A percentile compares a stretch with the other conserved stretches of the same genome.
phyloP scores from a whole-genome alignment of 768 basidiomycete species.

The Leccinum variicolor region DNA sequence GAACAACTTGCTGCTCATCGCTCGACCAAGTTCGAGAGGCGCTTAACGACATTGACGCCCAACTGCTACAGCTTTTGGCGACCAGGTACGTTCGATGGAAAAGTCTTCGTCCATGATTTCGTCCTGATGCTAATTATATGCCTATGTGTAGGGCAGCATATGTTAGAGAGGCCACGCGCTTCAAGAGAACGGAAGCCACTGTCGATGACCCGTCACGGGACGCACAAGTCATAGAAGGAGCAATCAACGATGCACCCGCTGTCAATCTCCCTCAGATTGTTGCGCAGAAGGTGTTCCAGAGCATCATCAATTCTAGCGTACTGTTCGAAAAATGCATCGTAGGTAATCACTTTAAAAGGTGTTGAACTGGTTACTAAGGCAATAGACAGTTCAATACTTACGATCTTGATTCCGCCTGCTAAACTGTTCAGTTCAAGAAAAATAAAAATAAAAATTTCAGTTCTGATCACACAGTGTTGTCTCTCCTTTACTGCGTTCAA shows the following conservation, averaged over 20 bases:
- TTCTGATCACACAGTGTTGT: too few relatives aligned
- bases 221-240: conserved; percentile 18
- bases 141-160: conserved; percentile 13
- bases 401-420: neutral
- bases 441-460: too few relatives aligned
- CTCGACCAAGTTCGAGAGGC: conserved; percentile 16
- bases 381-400: conserved; percentile 13
- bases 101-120: too few relatives aligned
- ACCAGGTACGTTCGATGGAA: conserved; percentile 8
- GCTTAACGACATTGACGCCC: conserved; percentile 17
- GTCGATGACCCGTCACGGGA: conserved; percentile 13
- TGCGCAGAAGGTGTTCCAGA: conserved; percentile 18
- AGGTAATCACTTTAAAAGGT: neutral
- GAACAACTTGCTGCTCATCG: conserved; percentile 25
- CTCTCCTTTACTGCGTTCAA: too few relatives aligned
- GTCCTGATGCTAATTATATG: neutral
- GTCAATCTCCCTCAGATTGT: conserved; percentile 22
- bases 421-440: neutral
- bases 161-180: conserved; percentile 26
- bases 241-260: conserved; percentile 15
- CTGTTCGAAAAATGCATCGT: conserved; percentile 25
- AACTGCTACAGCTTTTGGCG: conserved; percentile 19
- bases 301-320: conserved; percentile 19
- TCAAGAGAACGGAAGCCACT: conserved; percentile 15
- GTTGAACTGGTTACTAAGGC: neutral